phyloP scores from a whole-genome alignment of 2,329 filamentous ascomycete species.

The Dryadomyces quercus-mongolicae region DNA sequence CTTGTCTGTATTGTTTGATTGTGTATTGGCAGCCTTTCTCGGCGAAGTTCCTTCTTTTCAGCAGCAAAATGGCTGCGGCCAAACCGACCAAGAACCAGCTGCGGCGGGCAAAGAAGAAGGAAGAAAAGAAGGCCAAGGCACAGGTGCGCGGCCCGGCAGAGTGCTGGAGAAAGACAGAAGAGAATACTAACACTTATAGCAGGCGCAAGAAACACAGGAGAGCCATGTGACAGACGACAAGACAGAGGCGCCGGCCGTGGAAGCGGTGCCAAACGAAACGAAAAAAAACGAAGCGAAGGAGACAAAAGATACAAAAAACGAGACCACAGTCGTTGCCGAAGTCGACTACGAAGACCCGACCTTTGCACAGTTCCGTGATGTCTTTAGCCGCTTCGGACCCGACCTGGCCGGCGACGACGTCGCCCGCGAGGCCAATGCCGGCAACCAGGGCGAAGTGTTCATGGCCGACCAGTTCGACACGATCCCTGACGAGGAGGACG shows the following conservation, averaged over 20 bases:
- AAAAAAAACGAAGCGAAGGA: neutral
- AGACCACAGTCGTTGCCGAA: slow-evolving; percentile 3
- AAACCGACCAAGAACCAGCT: slow-evolving; percentile 93
- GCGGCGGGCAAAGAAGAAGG: slow-evolving; percentile 88
- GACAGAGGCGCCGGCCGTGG: too few species aligned
- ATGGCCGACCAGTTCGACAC: slow-evolving; percentile 78
- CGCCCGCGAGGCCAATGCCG: slow-evolving; percentile 51
- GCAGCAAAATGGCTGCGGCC: slow-evolving; percentile 42
- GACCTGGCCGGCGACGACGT: slow-evolving; percentile 49
- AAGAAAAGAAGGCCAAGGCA: slow-evolving; percentile 62
- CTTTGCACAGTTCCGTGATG: slow-evolving; percentile 70
- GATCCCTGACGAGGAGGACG: slow-evolving; percentile 70
- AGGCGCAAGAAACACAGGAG: neutral
- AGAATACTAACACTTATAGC: too few species aligned
- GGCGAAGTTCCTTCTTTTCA: neutral
- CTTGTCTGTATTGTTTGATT: neutral
- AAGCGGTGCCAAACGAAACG: too few species aligned
- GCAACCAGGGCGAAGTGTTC: slow-evolving; percentile 75
- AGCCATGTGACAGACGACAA: neutral
- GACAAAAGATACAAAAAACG: slow-evolving; percentile 12
- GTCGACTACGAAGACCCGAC: slow-evolving; percentile 57
- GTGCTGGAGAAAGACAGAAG: too few species aligned
- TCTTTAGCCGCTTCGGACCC: slow-evolving; percentile 70
- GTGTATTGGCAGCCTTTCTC: neutral
- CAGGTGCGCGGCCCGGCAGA: slow-evolving; percentile 29